Evolutionary conservation across 257 asterid species (phyloP), one percentile per base, ranked within the genome.

Genomic region (Ligustrum vulgare): DNA sequence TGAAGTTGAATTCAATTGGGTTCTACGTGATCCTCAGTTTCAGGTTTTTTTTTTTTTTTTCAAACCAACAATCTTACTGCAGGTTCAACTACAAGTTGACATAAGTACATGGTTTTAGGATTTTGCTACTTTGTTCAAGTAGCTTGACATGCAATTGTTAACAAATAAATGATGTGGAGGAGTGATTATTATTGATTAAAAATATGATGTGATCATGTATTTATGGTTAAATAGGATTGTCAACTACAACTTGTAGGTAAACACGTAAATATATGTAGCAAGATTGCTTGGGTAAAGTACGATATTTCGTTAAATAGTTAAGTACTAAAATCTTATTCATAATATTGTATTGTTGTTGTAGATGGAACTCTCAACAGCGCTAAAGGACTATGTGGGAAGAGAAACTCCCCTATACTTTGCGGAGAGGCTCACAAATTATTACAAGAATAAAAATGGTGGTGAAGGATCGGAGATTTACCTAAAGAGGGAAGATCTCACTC

Each of bases 341-440:
- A 33, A 2, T 22, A 18, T 22, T 4, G 33, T 22, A 2, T 49
- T 18, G 25, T 13, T 20, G 2, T 23, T 81, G 37, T 80, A 89
- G 94, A 79, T 60, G 34, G 92, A 91, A 80, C 89, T 90, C 9
- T 86, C 35, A n/a, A 67, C 31, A 3, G 89, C 86, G 11, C 51
- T 87, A 16, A 85, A 87, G 75, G 97, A 93, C 13, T 93, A 89
- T 64, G 91, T 85, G 0, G 97, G 98, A 0, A 84, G 97, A 18
- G 97, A 89, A 79, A 93, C 91, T 6, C 98, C 97, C 2, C 80
- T 93, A 0, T 93, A 91, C 37, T 90, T 73, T 0, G 94, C 98
- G 0, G 22, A 83, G 62, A 82, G 97, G 84, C 90, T 93, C 0
- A 91, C 90, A 2, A 83, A 89, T 36, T 74, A 90, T 47, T 89